Evolutionary conservation across 164 flowering plant species (phyloP), one percentile per base, ranked within the genome.

Genomic region (Aristolochia californica): DNA sequence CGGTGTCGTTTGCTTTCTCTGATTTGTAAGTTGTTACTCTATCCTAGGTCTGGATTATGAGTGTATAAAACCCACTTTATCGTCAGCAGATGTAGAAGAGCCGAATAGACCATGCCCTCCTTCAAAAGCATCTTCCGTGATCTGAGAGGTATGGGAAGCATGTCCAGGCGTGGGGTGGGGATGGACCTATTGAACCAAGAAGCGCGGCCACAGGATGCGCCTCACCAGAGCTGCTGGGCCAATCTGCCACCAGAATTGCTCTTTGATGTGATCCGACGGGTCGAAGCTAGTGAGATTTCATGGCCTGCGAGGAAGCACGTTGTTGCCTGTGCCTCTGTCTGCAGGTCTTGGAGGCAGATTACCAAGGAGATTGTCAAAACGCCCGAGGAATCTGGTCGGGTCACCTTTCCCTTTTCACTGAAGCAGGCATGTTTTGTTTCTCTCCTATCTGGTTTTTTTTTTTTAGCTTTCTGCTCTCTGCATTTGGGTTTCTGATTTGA

Each of bases 371-470:
- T 83, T 12, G 80, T 85, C 43, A 76, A 68, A 63, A 75, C 91
- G 21, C 89, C 91, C 0, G 86, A 88, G 66, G 64, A 74, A 51
- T 81, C 82, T 56, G 89, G 96, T 5, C 65, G 67, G 56, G 68
- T 88, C 60, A 84, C 96, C 5, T 88, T 85, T 53, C 96, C 96
- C 12, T 75, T 82, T 57, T 85, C 96, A 15, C 65, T 88, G 57
- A 88, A 85, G 72, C 96, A 85, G 91, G 96, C 11, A 40, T 13
- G 27, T 14, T 45, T 59, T 5, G 47, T 30, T 15, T 2, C 58
- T 50, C 15, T 5, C 27, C 25, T 8, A 55, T 65, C 55, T 12
- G 48, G 26, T 48, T 18, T 9, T 18, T 30, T 16, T 56, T 18
- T 40, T 17, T 1, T 10, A 0, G 21, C 22, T 22, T 15, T 38